Percentiles rank a stretch among this genome's conserved stretches.
Evolutionary conservation across 148 eudicot species (phyloP).

Genomic region (Arctostaphylos glauca): DNA sequence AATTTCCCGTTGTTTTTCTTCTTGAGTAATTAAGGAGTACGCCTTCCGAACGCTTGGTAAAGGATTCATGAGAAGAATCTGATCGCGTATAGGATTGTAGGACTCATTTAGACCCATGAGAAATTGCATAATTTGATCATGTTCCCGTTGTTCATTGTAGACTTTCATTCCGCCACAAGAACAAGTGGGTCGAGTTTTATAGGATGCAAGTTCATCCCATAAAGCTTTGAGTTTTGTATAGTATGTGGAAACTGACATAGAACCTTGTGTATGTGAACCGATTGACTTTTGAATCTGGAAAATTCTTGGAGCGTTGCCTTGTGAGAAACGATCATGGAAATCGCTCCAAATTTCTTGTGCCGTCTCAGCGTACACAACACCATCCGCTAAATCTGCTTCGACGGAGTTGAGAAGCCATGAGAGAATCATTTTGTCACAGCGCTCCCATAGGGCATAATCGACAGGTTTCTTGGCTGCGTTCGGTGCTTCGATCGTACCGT

Average conservation of each 20-base stretch:
- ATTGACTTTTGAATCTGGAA: neutral
- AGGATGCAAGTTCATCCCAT: neutral
- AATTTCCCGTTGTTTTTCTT: neutral
- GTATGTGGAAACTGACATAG: neutral
- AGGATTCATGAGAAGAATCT: conserved; percentile 14
- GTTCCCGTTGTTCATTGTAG: neutral
- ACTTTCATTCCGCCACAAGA: neutral
- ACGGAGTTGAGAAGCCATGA: neutral
- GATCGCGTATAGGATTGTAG: neutral
- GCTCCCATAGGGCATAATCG: neutral
- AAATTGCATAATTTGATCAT: conserved; percentile 8
- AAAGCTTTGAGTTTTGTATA: neutral
- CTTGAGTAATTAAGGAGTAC: neutral
- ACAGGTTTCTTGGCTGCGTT: neutral
- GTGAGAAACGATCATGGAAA: neutral
- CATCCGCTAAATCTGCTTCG: neutral
- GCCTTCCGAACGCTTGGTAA: conserved; percentile 13
- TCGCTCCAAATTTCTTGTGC: neutral
- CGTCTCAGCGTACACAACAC: neutral
- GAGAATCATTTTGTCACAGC: neutral
- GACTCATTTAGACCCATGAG: neutral
- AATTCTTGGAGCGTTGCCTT: neutral
- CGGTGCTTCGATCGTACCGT: neutral
- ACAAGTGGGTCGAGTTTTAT: neutral
- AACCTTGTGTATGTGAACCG: neutral